phyloP scores from a whole-genome alignment of 1,284 basidiomycete genomes.

The Pholiota adiposa region DNA sequence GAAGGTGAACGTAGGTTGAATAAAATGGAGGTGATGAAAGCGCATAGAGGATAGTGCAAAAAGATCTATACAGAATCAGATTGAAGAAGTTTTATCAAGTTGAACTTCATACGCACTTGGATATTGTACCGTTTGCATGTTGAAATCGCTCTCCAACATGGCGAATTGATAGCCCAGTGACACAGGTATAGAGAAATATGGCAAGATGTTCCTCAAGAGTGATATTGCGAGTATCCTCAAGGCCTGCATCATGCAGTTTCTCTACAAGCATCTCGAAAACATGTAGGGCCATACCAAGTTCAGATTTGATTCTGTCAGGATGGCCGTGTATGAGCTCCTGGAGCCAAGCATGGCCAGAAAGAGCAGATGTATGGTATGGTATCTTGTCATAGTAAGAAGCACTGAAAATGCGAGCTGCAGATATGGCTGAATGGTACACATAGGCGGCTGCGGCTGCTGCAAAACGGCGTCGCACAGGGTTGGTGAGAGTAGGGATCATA shows the following conservation, averaged over 20 bases:
- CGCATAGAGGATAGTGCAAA: conserved; percentile 24
- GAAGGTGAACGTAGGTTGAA: conserved; percentile 30
- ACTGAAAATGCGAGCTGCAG: background rate
- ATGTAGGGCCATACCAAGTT: background rate
- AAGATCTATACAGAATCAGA: conserved; percentile 24
- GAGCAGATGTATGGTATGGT: background rate
- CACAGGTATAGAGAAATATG: conserved; percentile 36
- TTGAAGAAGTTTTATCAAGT: conserved; percentile 23
- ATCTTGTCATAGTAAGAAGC: background rate
- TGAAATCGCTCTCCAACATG: conserved; percentile 38
- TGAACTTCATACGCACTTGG: conserved; percentile 25
- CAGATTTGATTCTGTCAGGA: background rate
- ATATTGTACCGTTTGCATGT: conserved; percentile 33
- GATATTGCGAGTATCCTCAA: background rate
- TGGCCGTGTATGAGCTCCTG: background rate
- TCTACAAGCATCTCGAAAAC: background rate
- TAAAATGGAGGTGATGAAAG: conserved; percentile 32
- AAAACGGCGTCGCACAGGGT: background rate
- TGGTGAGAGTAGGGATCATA: background rate
- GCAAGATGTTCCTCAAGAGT: background rate
- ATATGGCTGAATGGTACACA: background rate
- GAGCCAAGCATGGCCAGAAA: background rate
- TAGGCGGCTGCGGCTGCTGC: background rate
- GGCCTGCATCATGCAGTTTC: background rate
- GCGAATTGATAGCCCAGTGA: conserved; percentile 31